Evolutionary conservation across 345 rosid species (phyloP), one percentile per base, ranked within the genome.

Genomic region (Arabidopsis suecica): DNA sequence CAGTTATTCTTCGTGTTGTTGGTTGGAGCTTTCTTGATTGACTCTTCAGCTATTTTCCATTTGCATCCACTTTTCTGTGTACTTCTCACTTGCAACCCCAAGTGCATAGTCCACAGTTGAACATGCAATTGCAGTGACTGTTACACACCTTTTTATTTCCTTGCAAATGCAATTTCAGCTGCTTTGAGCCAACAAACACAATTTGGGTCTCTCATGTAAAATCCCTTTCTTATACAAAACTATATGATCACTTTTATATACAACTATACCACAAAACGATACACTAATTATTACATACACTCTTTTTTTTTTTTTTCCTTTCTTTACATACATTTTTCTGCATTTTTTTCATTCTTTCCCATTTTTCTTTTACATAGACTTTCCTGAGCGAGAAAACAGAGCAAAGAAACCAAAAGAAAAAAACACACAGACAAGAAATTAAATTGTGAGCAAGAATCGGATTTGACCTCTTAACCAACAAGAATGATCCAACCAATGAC

Each of bases 401-500:
- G 14, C 20, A 65, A 44, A 42, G 13, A 54, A 54, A 56, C 23
- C 38, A 3, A 47, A 55, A 6, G 11, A 6, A n/a, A 20, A 63
- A 7, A 62, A 12, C 41, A 28, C 20, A 45, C 23, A 64, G 13
- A 25, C 50, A 11, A 49, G 2, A 49, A 30, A 42, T 1, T 30
- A 53, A 65, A 1, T 11, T 41, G 38, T 65, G 78, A n/a, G 41
- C 42, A 67, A 49, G 36, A 49, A 75, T 40, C 25, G 6, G 44
- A 34, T n/a, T 65, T 23, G 72, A 16, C 57, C 58, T 12, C 45
- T 60, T 49, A 67, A 67, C 61, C 68, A 59, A 50, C 47, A 2
- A 59, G 38, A 42, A 61, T 33, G 58, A 68, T 76, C 74, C 64
- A 76, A 22, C 57, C 57, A 61, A 69, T 69, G 65, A 69, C 36